Conservation (phyloP, 1,139 yeast species). For the Zygosaccharomyces pseudobailii region DNA sequence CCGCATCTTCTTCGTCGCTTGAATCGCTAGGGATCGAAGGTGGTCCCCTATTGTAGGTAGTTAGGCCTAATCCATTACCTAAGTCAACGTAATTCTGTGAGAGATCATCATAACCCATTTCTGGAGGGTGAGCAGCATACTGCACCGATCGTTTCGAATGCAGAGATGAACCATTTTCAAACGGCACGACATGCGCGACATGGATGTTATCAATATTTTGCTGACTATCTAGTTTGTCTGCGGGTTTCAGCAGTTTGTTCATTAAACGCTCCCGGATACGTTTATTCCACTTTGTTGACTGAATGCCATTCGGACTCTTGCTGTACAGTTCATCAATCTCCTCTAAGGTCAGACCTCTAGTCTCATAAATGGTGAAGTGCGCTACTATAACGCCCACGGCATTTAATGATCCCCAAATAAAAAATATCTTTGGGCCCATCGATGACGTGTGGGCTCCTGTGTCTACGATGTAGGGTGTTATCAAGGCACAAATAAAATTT, state of each 20-base stretch:
- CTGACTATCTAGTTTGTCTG: constrained; percentile 8
- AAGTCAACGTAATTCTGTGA: constrained; percentile 27
- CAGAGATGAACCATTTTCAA: neutral
- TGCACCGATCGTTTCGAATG: neutral
- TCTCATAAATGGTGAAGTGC: constrained; percentile 65
- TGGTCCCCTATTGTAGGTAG: constrained; percentile 30
- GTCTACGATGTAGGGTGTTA: constrained; percentile 67
- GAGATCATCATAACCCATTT: constrained; percentile 9
- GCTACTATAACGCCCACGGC: constrained; percentile 53
- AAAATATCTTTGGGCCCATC: constrained; percentile 65
- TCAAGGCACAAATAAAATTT: constrained; percentile 72
- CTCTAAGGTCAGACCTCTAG: constrained; percentile 70
- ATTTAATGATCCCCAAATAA: constrained; percentile 72
- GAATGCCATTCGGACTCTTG: constrained; percentile 35
- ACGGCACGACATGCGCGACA: neutral
- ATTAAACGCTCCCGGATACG: constrained; percentile 18
- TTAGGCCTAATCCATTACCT: constrained; percentile 33
- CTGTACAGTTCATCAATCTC: constrained; percentile 69
- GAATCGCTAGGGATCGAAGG: constrained; percentile 31
- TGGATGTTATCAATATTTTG: constrained; percentile 3
- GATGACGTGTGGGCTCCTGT: constrained; percentile 60
- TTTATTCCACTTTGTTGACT: constrained; percentile 30
- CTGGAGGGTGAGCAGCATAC: constrained; percentile 2
- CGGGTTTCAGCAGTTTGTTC: constrained; percentile 6
- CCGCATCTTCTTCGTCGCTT: constrained; percentile 18